Evolutionary conservation across 1,139 yeast species (phyloP).

Genomic region (Debaryomyces psychrophilus): DNA sequence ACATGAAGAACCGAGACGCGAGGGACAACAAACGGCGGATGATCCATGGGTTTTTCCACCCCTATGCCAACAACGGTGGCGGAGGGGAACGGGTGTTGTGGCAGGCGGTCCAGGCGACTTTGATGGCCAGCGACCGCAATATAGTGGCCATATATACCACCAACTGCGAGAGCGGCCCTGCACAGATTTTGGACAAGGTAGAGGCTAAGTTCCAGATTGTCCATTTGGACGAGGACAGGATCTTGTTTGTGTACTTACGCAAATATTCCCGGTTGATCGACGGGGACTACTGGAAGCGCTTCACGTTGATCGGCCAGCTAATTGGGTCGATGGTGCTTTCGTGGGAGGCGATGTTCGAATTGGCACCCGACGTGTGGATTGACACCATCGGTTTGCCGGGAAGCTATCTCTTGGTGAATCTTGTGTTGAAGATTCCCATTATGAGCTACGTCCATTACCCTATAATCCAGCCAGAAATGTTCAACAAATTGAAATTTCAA

Average conservation of each 20-base stretch:
- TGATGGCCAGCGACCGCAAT: conserved; percentile 51
- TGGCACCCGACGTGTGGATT: conserved; percentile 88
- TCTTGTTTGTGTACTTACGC: conserved; percentile 73
- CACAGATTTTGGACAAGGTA: conserved; percentile 61
- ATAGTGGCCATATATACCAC: conserved; percentile 82
- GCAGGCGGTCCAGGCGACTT: conserved; percentile 84
- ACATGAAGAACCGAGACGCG: conserved; percentile 39
- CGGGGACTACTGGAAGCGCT: conserved; percentile 71
- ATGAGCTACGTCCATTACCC: conserved; percentile 94
- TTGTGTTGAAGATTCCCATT: conserved; percentile 68
- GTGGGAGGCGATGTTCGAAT: conserved; percentile 66
- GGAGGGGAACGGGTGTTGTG: conserved; percentile 98
- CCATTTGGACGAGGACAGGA: conserved; percentile 52
- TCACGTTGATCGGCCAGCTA: conserved; percentile 87
- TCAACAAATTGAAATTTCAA: conserved; percentile 54
- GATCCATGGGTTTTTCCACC: conserved; percentile 89
- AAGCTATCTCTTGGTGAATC: conserved; percentile 57
- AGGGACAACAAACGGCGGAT: conserved; percentile 44
- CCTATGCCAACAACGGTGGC: conserved; percentile 94
- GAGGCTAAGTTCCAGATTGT: conserved; percentile 63
- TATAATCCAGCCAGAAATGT: conserved; percentile 85
- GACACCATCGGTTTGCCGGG: conserved; percentile 97
- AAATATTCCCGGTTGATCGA: conserved; percentile 64
- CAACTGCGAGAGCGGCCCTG: conserved; percentile 54
- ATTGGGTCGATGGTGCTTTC: conserved; percentile 73